These are phyloP conservation scores for Jaltomata sinuosa DNA, from an alignment of 257 asterid genomes.

Conservation along the genomic window DNA sequence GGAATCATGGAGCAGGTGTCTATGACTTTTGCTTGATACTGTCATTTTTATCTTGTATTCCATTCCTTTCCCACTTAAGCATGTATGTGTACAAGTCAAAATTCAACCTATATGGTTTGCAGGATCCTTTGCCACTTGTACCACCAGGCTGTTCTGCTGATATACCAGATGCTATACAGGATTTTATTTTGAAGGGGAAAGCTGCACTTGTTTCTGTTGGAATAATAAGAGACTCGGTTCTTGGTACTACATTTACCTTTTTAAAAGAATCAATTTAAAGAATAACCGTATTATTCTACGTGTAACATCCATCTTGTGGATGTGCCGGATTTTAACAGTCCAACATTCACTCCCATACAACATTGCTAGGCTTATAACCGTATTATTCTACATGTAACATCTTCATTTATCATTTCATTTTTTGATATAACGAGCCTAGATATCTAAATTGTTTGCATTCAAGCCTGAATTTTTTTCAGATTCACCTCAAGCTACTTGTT, in stretches of 20 bases:
- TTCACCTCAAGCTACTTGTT: no score
- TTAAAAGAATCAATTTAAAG: background rate
- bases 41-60: background rate
- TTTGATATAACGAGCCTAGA: background rate
- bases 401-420: background rate
- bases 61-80: background rate
- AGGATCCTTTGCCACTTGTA: constrained; percentile 68
- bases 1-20: constrained; percentile 85
- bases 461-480: background rate
- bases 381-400: background rate
- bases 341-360: background rate
- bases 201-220: constrained; percentile 95
- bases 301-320: background rate
- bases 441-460: background rate
- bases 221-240: constrained; percentile 67
- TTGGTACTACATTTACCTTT: constrained; percentile 35
- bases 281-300: no score
- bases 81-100: background rate
- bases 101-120: background rate
- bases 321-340: background rate
- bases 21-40: constrained; percentile 3
- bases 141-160: constrained; percentile 88
- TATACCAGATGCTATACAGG: constrained; percentile 53
- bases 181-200: constrained; percentile 66
- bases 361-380: background rate